Percentiles rank a stretch among this genome's conserved stretches.
phyloP scores from a whole-genome alignment of 805 yeast genomes.

The Peterozyma xylosa region DNA sequence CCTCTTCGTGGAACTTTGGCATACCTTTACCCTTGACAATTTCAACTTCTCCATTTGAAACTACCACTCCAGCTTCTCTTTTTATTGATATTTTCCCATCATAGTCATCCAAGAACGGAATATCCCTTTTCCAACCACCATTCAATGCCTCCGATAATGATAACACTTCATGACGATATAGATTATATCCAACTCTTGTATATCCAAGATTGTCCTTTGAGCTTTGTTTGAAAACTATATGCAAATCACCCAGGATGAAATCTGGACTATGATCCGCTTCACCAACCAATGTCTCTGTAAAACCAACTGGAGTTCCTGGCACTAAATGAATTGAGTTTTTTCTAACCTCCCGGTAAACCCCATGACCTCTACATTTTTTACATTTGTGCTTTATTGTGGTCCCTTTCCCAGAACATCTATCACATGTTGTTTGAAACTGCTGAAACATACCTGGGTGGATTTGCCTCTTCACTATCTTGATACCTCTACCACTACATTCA shows the following conservation, averaged over 20 bases:
- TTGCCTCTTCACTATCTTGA: slow-evolving; percentile 56
- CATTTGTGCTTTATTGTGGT: slow-evolving; percentile 58
- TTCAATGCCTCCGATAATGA: slow-evolving; percentile 60
- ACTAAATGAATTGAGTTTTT: slow-evolving; percentile 53
- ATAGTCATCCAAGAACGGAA: slow-evolving; percentile 60
- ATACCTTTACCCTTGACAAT: slow-evolving; percentile 70
- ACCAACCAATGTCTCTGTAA: slow-evolving; percentile 52
- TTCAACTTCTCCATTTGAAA: slow-evolving; percentile 61
- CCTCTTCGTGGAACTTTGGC: slow-evolving; percentile 54
- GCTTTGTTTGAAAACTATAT: slow-evolving; percentile 54
- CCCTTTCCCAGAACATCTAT: slow-evolving; percentile 75
- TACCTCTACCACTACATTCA: slow-evolving; percentile 72
- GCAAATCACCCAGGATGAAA: slow-evolving; percentile 72
- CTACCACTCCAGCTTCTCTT: slow-evolving; percentile 44
- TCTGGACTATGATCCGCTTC: slow-evolving; percentile 86
- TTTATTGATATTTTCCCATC: slow-evolving; percentile 35
- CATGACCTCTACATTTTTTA: slow-evolving; percentile 60
- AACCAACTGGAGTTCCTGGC: slow-evolving; percentile 64
- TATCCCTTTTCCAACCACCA: slow-evolving; percentile 76
- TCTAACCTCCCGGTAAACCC: slow-evolving; percentile 50
- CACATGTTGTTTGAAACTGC: slow-evolving; percentile 74
- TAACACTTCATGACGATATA: slow-evolving; percentile 77
- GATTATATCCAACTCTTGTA: slow-evolving; percentile 65
- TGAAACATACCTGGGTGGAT: slow-evolving; percentile 90
- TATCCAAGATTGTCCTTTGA: slow-evolving; percentile 63